These are phyloP conservation scores for Trypanosoma caninum DNA, from an alignment of 208 protist species.

Conservation along the genomic window DNA sequence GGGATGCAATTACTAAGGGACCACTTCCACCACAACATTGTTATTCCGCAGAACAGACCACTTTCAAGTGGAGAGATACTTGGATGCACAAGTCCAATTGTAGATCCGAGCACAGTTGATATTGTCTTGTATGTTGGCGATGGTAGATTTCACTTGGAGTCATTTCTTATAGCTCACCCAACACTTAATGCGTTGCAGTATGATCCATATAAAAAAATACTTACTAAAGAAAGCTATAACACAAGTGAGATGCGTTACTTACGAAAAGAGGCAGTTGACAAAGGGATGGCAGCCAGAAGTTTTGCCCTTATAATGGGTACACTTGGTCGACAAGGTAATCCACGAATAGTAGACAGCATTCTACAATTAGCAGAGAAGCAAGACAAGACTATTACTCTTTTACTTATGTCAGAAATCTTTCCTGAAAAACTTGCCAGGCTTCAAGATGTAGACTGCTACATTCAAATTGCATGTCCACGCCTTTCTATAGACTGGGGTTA, in stretches of 20 bases:
- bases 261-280: conserved; percentile 72
- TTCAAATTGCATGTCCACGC: conserved; percentile 97
- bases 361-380: conserved; percentile 66
- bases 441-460: conserved; percentile 92
- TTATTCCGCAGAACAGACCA: conserved; percentile 94
- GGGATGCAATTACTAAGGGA: conserved; percentile 72
- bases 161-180: conserved; percentile 98
- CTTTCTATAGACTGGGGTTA: conserved; percentile 99
- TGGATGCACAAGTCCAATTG: conserved; percentile 97
- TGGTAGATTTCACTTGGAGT: conserved; percentile 98
- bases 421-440: conserved; percentile 93
- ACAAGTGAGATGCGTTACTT: conserved; percentile 90
- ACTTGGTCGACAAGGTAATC: conserved; percentile 96
- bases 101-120: conserved; percentile 69
- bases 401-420: conserved; percentile 98
- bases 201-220: conserved; percentile 95
- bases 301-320: conserved; percentile 98
- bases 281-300: conserved; percentile 68
- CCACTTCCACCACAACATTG: conserved; percentile 76
- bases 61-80: conserved; percentile 97
- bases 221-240: conserved; percentile 94
- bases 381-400: conserved; percentile 71
- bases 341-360: conserved; percentile 91
- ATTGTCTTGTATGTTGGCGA: conserved; percentile 96
- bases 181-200: conserved; percentile 90